Base-by-base conservation (phyloP, 129 eudicot genomes). In the Cynara cardunculus region DNA sequence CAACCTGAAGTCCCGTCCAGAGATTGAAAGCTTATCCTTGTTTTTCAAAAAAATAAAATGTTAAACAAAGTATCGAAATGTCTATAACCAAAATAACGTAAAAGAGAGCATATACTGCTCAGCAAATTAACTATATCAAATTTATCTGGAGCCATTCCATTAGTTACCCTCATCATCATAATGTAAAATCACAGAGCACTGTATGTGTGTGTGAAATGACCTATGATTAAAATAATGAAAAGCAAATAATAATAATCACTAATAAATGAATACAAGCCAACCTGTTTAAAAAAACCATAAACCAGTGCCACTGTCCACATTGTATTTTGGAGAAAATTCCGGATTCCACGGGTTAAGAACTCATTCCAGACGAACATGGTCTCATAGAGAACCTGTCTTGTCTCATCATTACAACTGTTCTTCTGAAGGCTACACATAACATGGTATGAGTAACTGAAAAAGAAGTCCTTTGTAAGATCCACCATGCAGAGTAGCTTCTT, bases 211-310 rank as follows among this genome's bases (percentile, higher is more conserved):
- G 31, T 19, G 44, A 24, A 34, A 77, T 25, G 13, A 32, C 69
- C 61, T 9, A 46, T 44, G 77, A 46, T 13, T 13, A 34, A 25
- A 73, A 73, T 56, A 56, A 56, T 18, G 24, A 44, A 9, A 72
- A 73, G 35, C 35, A 73, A 44, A 7, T 18, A 44, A 73, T 44
- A 44, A 24, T 3, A 13, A 73, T 37, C 22, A 73, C 28, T 64
- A 8, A 8, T 62, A 62, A 21, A 7, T 16, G 35, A 19, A 56
- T 25, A 44, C 21, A 61, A 37, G 71, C 28, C 77, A 80, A 92
- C 98, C 91, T 93, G 98, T 83, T 85, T 89, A 72, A 93, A 93
- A 85, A 88, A 93, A n/a, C 98, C 98, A 81, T 93, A 91, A 72
- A 91, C 92, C 49, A 93, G 72, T 44, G 98, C 96, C 76, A 93